Conservation (phyloP, 2,329 filamentous ascomycete species). For the Fonsecaea multimorphosa region DNA sequence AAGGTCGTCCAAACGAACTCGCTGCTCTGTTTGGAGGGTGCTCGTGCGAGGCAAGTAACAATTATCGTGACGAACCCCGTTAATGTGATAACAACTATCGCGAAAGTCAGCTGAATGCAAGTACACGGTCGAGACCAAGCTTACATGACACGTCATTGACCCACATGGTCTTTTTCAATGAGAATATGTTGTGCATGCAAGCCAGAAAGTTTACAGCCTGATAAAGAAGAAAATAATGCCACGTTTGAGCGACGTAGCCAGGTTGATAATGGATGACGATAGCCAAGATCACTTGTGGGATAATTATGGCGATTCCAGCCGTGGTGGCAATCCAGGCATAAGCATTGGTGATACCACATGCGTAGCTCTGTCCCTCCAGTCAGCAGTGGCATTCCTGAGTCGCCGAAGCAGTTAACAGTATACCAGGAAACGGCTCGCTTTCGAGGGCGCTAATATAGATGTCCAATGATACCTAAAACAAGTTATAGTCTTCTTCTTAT, state of each 20-base stretch:
- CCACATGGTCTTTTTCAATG: conserved; percentile 20
- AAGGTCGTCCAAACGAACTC: conserved; percentile 37
- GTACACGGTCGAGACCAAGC: conserved; percentile 12
- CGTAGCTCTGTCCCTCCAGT: conserved; percentile 37
- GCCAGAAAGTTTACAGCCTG: conserved; percentile 34
- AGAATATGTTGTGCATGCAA: conserved; percentile 38
- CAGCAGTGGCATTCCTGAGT: background rate
- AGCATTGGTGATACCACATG: conserved; percentile 39
- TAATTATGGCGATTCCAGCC: conserved; percentile 38
- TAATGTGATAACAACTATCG: conserved; percentile 37
- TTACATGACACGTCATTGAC: conserved; percentile 33
- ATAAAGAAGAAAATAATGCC: conserved; percentile 40
- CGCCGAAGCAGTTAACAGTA: background rate
- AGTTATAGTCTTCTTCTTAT: background rate
- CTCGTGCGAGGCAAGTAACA: conserved; percentile 42
- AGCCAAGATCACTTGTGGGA: conserved; percentile 38
- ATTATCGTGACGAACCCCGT: conserved; percentile 43
- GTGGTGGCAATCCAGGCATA: conserved; percentile 41
- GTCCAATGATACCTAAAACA: conserved; percentile 27
- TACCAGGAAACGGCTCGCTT: conserved; percentile 11
- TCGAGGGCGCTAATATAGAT: conserved; percentile 24
- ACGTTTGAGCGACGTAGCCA: conserved; percentile 32
- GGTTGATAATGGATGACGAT: conserved; percentile 36
- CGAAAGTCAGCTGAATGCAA: background rate
- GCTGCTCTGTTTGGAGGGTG: conserved; percentile 24